Evolutionary conservation across 345 rosid species (phyloP), one percentile per base, ranked within the genome.

Genomic region (Aquilaria yunnanensis): DNA sequence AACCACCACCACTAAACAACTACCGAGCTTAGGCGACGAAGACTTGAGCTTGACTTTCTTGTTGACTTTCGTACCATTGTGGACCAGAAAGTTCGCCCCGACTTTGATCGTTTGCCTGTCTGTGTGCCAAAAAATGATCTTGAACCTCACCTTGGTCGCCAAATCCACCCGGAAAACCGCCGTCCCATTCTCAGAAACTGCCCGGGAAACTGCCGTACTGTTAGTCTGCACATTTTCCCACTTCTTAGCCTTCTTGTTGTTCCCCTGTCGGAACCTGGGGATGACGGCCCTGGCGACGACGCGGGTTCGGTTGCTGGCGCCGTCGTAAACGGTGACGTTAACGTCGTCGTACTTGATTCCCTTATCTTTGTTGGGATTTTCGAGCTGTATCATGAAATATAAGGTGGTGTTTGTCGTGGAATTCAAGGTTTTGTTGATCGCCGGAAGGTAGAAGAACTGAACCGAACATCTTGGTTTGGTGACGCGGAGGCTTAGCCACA

Each of bases 401-500:
- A 90, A 77, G 59, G 84, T 71, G 68, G 83, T 12, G 67, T 77
- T 68, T 43, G 3, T 2, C 0, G 41, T 32, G 16, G 65, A 9
- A 59, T 68, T 64, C 5, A 65, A 52, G 70, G 97, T 60, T 51
- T 10, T 69, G 72, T 84, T 29, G 66, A 87, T 83, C 49, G 89
- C 79, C 12, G 97, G 87, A 54, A 93, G 60, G 77, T 80, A 80
- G 51, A 93, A 74, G 0, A 37, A 4, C 1, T 70, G 14, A 48
- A 93, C 73, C 11, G 69, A 70, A 68, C 85, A 79, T 61, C 73
- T 75, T 9, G 97, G 97, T n/a, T 74, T 72, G 31, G 81, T 56
- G 30, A 86, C 23, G 5, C 90, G 88, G n/a, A 87, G 68, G 45
- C 85, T 78, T 1, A 89, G 86, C 98, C 98, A 89, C 67, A 92